These are phyloP conservation scores for Galeopsis tetrahit DNA, from an alignment of 257 asterid genomes.

Conservation along the genomic window DNA sequence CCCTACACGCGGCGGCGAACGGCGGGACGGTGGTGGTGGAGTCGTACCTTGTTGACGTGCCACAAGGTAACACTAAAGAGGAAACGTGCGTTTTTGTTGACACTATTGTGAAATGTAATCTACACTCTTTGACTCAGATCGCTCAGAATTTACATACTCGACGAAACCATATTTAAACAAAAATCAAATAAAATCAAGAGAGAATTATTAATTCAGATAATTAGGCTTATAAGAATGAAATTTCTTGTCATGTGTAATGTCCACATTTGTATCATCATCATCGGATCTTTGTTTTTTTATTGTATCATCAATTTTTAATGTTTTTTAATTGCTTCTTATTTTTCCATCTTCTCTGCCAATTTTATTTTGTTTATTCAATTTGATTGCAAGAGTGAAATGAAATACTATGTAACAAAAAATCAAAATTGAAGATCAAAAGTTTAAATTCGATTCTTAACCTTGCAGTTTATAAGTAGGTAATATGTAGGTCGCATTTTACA, in stretches of 20 bases:
- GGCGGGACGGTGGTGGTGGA: slow-evolving; percentile 76
- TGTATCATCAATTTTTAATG: neutral
- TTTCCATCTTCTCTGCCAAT: neutral
- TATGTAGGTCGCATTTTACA: too few species aligned
- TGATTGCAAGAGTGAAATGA: neutral
- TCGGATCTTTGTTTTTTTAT: slow-evolving; percentile 30
- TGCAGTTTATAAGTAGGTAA: too few species aligned
- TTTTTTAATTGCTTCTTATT: slow-evolving; percentile 10
- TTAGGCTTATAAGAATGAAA: slow-evolving; percentile 3
- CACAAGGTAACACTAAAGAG: slow-evolving; percentile 75
- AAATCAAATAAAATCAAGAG: neutral
- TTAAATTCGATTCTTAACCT: too few species aligned
- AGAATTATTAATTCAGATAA: neutral
- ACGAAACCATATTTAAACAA: slow-evolving; percentile 27
- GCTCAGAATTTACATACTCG: slow-evolving; percentile 48
- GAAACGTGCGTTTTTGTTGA: slow-evolving; percentile 83
- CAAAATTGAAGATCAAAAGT: too few species aligned
- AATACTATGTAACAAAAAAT: neutral
- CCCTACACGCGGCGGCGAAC: slow-evolving; percentile 51
- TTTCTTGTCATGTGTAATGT: slow-evolving; percentile 3
- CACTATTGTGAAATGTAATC: slow-evolving; percentile 84
- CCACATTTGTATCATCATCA: slow-evolving; percentile 22
- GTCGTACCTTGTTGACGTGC: slow-evolving; percentile 80
- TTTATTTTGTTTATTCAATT: neutral
- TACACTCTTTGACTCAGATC: slow-evolving; percentile 69